phyloP scores from a whole-genome alignment of 805 yeast species.

The Ogataea trehaloabstinens region DNA sequence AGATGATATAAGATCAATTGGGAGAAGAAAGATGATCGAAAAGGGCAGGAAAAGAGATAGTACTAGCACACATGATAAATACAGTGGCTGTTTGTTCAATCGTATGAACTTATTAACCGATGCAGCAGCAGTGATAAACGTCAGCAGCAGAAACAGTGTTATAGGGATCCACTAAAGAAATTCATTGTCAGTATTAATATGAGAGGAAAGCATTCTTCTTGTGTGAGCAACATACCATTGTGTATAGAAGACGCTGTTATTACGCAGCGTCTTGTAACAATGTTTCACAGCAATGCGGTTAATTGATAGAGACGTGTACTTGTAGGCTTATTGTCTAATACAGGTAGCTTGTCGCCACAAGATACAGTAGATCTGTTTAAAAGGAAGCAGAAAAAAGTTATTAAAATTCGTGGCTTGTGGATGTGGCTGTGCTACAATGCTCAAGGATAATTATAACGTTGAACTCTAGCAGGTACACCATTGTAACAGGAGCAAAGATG shows the following conservation, averaged over 20 bases:
- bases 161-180: conserved; percentile 27
- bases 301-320: no score
- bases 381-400: no score
- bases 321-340: no score
- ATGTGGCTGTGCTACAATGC: no score
- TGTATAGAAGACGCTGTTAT: neutral
- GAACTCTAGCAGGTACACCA: no score
- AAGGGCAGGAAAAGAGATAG: conserved; percentile 72
- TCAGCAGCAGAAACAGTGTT: conserved; percentile 21
- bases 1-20: conserved; percentile 68
- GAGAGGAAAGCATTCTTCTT: neutral
- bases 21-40: conserved; percentile 69
- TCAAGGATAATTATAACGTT: no score
- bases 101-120: conserved; percentile 37
- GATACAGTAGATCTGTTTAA: no score
- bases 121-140: conserved; percentile 31
- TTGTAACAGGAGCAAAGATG: no score
- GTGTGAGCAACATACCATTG: conserved; percentile 1
- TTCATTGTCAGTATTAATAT: neutral
- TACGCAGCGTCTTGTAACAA: no score
- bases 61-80: conserved; percentile 46
- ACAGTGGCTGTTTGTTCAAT: conserved; percentile 36
- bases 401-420: no score
- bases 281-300: no score
- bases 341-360: no score